Evolutionary conservation across 2,329 filamentous ascomycete genomes (phyloP), one percentile per base, ranked within the genome.

Genomic region (Colletotrichum liaoningense): DNA sequence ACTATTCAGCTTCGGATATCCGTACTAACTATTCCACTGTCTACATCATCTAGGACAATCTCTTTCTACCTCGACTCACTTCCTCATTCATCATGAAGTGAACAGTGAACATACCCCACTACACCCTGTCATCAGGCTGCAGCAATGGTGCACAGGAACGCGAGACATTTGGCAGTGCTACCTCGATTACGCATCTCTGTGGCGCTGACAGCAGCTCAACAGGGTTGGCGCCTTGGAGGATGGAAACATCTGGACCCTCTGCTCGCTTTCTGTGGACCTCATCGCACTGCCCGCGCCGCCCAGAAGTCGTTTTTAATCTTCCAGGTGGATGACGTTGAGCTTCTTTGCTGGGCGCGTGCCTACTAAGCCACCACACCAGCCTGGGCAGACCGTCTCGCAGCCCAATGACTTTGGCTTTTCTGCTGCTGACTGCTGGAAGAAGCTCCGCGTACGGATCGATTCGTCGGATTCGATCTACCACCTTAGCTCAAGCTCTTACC

Each of bases 181-280:
- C 28, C 69, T 60, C 69, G 65, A 66, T 73, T 66, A 73, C 71
- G 71, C 67, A 73, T 35, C n/a, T 14, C 46, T 73, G 71, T 73
- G 71, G 71, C 71, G 71, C 71, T 52, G 35, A 35, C 35, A 22
- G 42, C 38, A 69, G 69, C 65, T 28, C 28, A 56, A 65, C 60
- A 72, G 62, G 67, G 67, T 65, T 63, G 19, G 67, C 63, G 60
- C 55, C 60, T 59, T 55, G 62, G 55, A 28, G 9, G 26, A 38
- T 30, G 38, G 56, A 71, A 62, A 60, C 56, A 35, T 46, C 30
- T 70, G 46, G 55, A 38, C 16, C 26, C 9, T 22, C 35, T 49
- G 38, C 9, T 28, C 35, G 26, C 19, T 52, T 54, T 52, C 46
- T 60, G 70, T 73, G 67, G 70, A 49, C 22, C 42, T 19, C 14